Conservation (phyloP, 2,329 filamentous ascomycete species). For the Aspergillus fijiensis region DNA sequence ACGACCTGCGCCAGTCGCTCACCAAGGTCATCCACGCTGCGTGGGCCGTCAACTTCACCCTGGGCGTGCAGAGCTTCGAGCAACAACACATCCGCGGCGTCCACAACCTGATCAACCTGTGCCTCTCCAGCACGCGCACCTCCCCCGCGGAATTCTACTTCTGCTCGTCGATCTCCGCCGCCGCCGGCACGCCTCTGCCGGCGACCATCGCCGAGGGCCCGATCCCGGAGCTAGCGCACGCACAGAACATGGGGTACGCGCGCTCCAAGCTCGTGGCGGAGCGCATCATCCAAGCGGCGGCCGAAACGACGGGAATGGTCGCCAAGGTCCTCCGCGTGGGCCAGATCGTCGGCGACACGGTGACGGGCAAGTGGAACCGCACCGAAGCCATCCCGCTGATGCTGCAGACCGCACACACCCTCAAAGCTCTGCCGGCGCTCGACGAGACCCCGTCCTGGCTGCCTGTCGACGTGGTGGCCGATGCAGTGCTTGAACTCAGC, state of each 20-base stretch:
- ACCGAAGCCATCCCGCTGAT: constrained; percentile 51
- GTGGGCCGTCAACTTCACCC: constrained; percentile 65
- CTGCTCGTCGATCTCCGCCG: constrained; percentile 52
- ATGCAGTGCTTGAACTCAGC: constrained; percentile 10
- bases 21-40: constrained; percentile 62
- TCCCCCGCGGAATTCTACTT: constrained; percentile 48
- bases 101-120: constrained; percentile 46
- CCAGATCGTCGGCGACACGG: constrained; percentile 33
- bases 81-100: constrained; percentile 55
- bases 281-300: constrained; percentile 34
- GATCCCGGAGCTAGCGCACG: constrained; percentile 35
- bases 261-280: constrained; percentile 44
- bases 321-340: constrained; percentile 32
- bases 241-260: constrained; percentile 46
- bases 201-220: constrained; percentile 37
- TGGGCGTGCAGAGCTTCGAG: constrained; percentile 57
- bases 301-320: constrained; percentile 24
- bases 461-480: constrained; percentile 12
- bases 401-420: constrained; percentile 43
- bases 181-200: constrained; percentile 34
- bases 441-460: constrained; percentile 18
- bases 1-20: constrained; percentile 42
- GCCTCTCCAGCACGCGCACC: constrained; percentile 32
- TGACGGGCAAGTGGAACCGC: constrained; percentile 16
- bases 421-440: constrained; percentile 10